Conservation (phyloP, 495 filamentous ascomycete genomes). For the Lentithecium fluviatile region DNA sequence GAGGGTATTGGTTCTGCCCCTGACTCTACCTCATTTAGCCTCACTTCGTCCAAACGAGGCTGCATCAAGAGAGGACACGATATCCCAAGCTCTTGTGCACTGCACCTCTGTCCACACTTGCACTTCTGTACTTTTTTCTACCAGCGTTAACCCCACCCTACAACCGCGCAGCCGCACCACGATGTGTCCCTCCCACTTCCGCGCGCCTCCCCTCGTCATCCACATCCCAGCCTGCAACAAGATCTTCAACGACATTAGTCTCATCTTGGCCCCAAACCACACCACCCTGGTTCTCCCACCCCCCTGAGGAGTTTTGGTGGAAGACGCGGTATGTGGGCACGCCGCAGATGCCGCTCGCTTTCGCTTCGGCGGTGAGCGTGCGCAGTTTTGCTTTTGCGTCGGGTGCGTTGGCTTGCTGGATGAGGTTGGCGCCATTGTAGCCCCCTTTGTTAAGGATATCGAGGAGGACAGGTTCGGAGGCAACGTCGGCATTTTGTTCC, state of each 20-base stretch:
- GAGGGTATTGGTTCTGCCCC: too few species aligned
- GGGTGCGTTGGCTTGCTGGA: slow-evolving; percentile 12
- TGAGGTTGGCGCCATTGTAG: slow-evolving; percentile 19
- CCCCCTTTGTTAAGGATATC: slow-evolving; percentile 20
- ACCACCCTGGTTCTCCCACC: slow-evolving; percentile 11
- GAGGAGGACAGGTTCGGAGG: slow-evolving; percentile 13
- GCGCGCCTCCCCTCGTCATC: not conserved
- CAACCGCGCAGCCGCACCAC: not conserved
- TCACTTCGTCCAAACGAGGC: too few species aligned
- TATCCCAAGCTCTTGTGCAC: too few species aligned
- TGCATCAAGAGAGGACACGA: too few species aligned
- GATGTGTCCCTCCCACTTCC: not conserved
- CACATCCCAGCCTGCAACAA: slow-evolving; percentile 27
- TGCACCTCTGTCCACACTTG: too few species aligned
- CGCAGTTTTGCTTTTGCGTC: slow-evolving; percentile 25
- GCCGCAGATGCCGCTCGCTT: slow-evolving; percentile 28
- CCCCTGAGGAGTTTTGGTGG: not conserved
- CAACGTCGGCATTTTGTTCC: slow-evolving; percentile 24
- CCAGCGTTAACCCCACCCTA: not conserved
- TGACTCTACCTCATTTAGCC: too few species aligned
- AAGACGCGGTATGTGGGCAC: slow-evolving; percentile 34
- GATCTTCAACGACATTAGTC: slow-evolving; percentile 27
- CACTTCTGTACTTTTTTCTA: too few species aligned
- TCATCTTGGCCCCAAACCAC: slow-evolving; percentile 34
- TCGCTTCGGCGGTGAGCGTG: slow-evolving; percentile 26